A percentile compares a stretch with the other conserved stretches of the same genome.
phyloP scores from a whole-genome alignment of 352 stramenopile species.

The Phytophthora cactorum region DNA sequence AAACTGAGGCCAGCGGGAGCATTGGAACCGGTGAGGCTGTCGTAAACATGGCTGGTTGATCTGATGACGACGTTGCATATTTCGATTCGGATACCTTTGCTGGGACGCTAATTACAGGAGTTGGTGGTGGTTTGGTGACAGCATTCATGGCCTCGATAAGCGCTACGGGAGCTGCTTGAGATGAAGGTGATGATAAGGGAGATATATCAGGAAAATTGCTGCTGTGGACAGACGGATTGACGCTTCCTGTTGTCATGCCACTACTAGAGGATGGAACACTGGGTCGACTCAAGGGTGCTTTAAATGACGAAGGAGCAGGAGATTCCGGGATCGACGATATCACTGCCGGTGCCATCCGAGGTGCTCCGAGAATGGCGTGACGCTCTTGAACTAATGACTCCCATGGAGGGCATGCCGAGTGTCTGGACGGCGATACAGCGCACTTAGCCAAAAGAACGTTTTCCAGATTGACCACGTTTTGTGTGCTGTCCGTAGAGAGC shows the following conservation, averaged over 20 bases:
- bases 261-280: conserved; percentile 16
- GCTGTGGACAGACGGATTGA: conserved; percentile 4
- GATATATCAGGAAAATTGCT: conserved; percentile 18
- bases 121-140: conserved; percentile 10
- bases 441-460: conserved; percentile 80
- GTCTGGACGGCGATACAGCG: conserved; percentile 73
- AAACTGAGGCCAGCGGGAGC: conserved; percentile 20
- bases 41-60: conserved; percentile 4
- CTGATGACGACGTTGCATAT: neutral
- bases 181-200: conserved; percentile 14
- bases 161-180: conserved; percentile 22
- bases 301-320: conserved; percentile 6
- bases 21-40: conserved; percentile 22
- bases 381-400: conserved; percentile 78
- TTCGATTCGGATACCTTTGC: conserved; percentile 20
- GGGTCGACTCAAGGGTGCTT: conserved; percentile 5
- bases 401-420: conserved; percentile 71
- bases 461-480: conserved; percentile 68
- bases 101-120: conserved; percentile 3
- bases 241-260: neutral
- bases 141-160: conserved; percentile 26
- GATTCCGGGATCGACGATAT: conserved; percentile 4
- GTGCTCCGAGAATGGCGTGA: conserved; percentile 50
- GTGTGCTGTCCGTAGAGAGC: conserved; percentile 49
- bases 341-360: conserved; percentile 9